A percentile compares a stretch with the other conserved stretches of the same genome.
Evolutionary conservation across 371 early-diverging fungal genomes (phyloP).

Genomic region (Haplosporangium sp.): DNA sequence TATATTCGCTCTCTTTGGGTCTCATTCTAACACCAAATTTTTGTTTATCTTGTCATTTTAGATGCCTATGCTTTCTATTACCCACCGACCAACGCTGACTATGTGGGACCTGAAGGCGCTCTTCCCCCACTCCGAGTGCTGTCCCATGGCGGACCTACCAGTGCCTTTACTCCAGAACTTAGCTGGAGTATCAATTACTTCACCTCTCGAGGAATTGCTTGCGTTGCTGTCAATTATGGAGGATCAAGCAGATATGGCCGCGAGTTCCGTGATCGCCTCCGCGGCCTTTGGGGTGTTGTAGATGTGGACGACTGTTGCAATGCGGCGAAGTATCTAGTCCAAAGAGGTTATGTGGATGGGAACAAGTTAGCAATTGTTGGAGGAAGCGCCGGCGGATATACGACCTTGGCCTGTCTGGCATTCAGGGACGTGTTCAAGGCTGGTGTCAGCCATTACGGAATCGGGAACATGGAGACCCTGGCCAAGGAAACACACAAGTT

Average conservation of each 20-base stretch:
- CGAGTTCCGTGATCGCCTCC: conserved; percentile 76
- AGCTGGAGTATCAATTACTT: conserved; percentile 72
- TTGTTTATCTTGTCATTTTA: too few species aligned
- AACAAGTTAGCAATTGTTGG: conserved; percentile 74
- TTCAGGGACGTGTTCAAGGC: conserved; percentile 82
- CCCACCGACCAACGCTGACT: conserved; percentile 73
- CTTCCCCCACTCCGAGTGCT: conserved; percentile 76
- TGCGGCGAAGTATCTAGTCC: conserved; percentile 72
- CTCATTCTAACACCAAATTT: conserved; percentile 13
- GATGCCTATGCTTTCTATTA: conserved; percentile 73
- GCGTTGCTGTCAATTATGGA: conserved; percentile 82
- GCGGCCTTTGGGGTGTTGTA: conserved; percentile 75
- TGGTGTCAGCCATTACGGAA: conserved; percentile 75
- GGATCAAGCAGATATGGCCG: conserved; percentile 82
- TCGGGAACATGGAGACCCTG: conserved; percentile 74
- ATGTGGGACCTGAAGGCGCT: conserved; percentile 60
- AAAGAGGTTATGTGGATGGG: conserved; percentile 68
- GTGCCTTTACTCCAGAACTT: conserved; percentile 53
- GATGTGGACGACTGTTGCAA: conserved; percentile 84
- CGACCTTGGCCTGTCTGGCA: conserved; percentile 74
- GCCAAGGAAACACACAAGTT: conserved; percentile 84
- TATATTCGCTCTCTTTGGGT: too few species aligned
- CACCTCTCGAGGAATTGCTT: conserved; percentile 81
- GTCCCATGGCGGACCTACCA: conserved; percentile 82
- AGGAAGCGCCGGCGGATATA: conserved; percentile 79